A percentile compares a stretch with the other conserved stretches of the same genome.
Evolutionary conservation across 1,139 yeast genomes (phyloP).

Genomic region (Yamadazyma pseudoaaseri): DNA sequence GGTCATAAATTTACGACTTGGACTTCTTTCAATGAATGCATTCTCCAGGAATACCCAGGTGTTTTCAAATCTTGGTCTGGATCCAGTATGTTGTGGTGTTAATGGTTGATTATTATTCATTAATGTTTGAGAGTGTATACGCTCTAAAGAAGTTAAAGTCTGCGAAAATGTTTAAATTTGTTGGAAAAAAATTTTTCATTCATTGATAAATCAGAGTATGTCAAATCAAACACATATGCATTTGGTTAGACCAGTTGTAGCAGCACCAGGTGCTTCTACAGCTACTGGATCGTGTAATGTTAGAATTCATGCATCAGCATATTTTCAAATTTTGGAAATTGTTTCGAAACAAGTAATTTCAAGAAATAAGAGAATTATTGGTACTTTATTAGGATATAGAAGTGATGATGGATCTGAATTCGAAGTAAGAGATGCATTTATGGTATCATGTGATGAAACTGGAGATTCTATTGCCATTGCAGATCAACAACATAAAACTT

Average conservation of each 20-base stretch:
- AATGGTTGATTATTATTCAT: no score
- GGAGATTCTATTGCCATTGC: slow-evolving; percentile 74
- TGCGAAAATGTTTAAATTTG: no score
- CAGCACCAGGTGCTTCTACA: slow-evolving; percentile 53
- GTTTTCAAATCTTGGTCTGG: slow-evolving; percentile 11
- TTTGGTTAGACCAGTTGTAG: slow-evolving; percentile 59
- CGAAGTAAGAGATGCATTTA: slow-evolving; percentile 73
- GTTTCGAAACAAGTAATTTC: slow-evolving; percentile 44
- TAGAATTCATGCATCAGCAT: slow-evolving; percentile 65
- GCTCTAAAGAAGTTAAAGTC: no score
- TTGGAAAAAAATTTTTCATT: slow-evolving; percentile 1
- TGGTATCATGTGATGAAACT: slow-evolving; percentile 81
- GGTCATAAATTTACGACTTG: slow-evolving; percentile 28
- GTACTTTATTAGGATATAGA: slow-evolving; percentile 78
- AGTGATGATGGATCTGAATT: slow-evolving; percentile 84
- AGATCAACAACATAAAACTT: slow-evolving; percentile 68
- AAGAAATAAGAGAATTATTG: slow-evolving; percentile 64
- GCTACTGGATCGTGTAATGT: slow-evolving; percentile 50
- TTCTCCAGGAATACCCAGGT: slow-evolving; percentile 38
- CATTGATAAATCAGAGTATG: slow-evolving; percentile 1
- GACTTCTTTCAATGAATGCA: slow-evolving; percentile 28
- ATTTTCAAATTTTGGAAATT: slow-evolving; percentile 63
- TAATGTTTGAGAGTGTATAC: not conserved
- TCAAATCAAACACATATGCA: slow-evolving; percentile 38
- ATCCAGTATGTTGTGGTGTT: not conserved